Conservation (phyloP, 192 early-diverging fungal genomes). For the Coemansia sp. region DNA sequence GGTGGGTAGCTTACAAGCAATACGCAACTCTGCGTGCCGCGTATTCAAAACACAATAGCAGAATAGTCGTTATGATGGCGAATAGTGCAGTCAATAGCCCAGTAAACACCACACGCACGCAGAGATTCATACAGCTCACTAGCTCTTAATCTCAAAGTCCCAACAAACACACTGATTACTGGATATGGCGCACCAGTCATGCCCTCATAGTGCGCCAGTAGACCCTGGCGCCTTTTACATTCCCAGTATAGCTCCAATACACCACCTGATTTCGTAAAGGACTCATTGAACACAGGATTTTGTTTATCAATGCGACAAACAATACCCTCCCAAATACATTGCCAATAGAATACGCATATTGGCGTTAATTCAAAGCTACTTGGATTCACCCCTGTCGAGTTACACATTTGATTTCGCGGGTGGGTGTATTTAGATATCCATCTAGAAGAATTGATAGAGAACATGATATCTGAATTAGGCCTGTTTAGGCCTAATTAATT, state of each 20-base stretch:
- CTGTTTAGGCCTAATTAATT: too few species aligned
- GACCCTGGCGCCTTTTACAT: slow-evolving; percentile 26
- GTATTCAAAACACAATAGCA: slow-evolving; percentile 78
- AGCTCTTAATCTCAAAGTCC: not conserved
- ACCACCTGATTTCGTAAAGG: slow-evolving; percentile 42
- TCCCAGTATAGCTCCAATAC: slow-evolving; percentile 62
- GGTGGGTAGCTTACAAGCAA: slow-evolving; percentile 40
- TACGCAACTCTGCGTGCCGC: slow-evolving; percentile 53
- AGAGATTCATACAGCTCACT: not conserved
- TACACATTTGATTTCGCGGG: too few species aligned
- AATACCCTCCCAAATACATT: slow-evolving; percentile 54
- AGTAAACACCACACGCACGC: slow-evolving; percentile 14
- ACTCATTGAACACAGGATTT: slow-evolving; percentile 79
- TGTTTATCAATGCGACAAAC: slow-evolving; percentile 54
- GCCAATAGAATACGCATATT: too few species aligned
- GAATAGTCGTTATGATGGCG: slow-evolving; percentile 87
- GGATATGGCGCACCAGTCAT: not conserved
- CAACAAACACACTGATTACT: not conserved
- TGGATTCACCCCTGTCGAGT: too few species aligned
- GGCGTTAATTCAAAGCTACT: too few species aligned
- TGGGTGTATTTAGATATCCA: too few species aligned
- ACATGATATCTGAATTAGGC: too few species aligned
- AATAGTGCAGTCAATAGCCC: slow-evolving; percentile 89
- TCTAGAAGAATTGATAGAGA: too few species aligned
- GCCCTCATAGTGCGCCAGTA: slow-evolving; percentile 55